A percentile compares a stretch with the other conserved stretches of the same genome.
phyloP scores from a whole-genome alignment of 768 basidiomycete species.

The Cystofilobasidium capitatum region DNA sequence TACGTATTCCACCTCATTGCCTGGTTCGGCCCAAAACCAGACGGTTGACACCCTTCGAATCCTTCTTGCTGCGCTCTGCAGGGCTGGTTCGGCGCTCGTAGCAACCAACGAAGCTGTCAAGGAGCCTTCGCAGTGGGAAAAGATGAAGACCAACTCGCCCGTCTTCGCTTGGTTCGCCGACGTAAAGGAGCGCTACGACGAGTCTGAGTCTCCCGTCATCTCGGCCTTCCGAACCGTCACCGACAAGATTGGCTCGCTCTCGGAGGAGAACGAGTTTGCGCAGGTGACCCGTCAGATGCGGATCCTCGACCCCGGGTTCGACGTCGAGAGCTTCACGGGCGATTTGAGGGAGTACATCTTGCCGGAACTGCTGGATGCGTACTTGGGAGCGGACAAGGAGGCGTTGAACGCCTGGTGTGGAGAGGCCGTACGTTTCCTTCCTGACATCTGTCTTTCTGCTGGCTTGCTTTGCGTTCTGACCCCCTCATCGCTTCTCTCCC shows the following conservation, averaged over 20 bases:
- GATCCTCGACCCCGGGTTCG: constrained; percentile 76
- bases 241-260: constrained; percentile 64
- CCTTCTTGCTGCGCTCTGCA: constrained; percentile 34
- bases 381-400: constrained; percentile 79
- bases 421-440: constrained; percentile 63
- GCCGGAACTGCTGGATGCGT: constrained; percentile 94
- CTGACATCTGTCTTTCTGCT: neutral
- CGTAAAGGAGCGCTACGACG: constrained; percentile 65
- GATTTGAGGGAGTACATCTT: constrained; percentile 94
- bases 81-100: constrained; percentile 77
- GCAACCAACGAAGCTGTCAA: constrained; percentile 65
- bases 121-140: constrained; percentile 65
- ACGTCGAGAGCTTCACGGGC: constrained; percentile 71
- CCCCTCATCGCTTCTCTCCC: neutral
- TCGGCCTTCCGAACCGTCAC: constrained; percentile 72
- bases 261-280: constrained; percentile 98
- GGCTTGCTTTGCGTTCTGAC: neutral
- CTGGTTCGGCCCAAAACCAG: neutral
- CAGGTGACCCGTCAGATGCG: constrained; percentile 81
- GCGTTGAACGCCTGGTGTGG: constrained; percentile 81
- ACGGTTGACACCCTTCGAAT: neutral
- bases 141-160: constrained; percentile 69
- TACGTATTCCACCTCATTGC: constrained; percentile 43
- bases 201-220: constrained; percentile 85
- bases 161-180: constrained; percentile 53